These are phyloP conservation scores for Adansonia rubrostipa DNA, from an alignment of 441 rosid genomes.

Conservation along the genomic window DNA sequence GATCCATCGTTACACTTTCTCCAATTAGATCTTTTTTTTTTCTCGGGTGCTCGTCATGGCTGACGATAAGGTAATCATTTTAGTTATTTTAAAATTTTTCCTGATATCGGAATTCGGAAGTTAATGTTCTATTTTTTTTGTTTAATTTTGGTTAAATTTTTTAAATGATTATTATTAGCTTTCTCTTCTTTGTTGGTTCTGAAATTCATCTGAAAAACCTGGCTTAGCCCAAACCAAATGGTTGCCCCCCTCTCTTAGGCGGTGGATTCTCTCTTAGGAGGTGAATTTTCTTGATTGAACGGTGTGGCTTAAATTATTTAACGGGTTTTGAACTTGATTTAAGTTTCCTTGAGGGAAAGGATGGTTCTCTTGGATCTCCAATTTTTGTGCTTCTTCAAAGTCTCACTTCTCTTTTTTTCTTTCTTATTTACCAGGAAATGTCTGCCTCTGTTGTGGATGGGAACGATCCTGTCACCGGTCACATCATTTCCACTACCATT, in stretches of 20 bases:
- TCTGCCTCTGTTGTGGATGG: constrained; percentile 71
- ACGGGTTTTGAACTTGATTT: neutral
- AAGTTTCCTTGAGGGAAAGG: no score
- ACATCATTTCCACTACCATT: constrained; percentile 89
- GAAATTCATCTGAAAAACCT: neutral
- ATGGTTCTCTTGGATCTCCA: no score
- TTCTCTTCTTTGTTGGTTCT: neutral
- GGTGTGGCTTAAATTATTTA: neutral
- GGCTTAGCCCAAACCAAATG: neutral
- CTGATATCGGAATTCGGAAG: neutral
- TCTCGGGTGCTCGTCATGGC: constrained; percentile 49
- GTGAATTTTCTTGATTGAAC: neutral
- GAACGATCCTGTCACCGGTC: constrained; percentile 86
- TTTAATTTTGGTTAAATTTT: neutral
- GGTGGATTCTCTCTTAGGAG: no score
- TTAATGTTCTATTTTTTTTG: neutral
- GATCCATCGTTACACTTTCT: constrained; percentile 29
- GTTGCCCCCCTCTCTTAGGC: neutral
- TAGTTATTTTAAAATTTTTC: neutral
- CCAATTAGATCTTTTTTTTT: constrained; percentile 14
- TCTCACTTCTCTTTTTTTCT: neutral
- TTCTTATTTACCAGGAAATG: constrained; percentile 62
- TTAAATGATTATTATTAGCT: neutral
- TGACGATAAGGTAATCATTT: constrained; percentile 62
- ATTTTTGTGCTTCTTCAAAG: no score